Base-by-base conservation (phyloP, 2,329 filamentous ascomycete genomes). In the Nothomitra cinnamomea region DNA sequence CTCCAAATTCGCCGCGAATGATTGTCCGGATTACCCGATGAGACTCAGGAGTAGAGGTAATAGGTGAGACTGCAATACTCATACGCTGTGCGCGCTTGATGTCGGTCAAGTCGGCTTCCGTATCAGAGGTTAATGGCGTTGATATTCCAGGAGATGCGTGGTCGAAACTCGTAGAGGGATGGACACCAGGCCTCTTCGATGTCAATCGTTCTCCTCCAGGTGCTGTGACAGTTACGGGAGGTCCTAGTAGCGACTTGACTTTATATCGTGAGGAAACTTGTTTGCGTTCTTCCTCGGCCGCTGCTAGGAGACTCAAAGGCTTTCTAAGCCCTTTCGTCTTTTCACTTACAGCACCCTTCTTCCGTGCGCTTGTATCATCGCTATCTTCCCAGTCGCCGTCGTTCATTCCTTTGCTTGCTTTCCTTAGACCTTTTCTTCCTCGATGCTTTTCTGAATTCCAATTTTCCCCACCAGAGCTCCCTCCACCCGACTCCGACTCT, bases 21-120 rank as follows among this genome's bases (percentile, higher is more conserved):
- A 96, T 85, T 57, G 94, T 92, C 19, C 88, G 83, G 24, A 96
- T 84, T 8, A 87, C 85, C 38, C 92, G 82, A 64, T 90, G 83
- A 1, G 82, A 77, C 51, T 84, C 83, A 1, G 83, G 81, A 1
- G 82, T 85, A 10, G 82, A 83, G 57, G 85, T 79, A 56, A 95
- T 81, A 5, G 83, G 78, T 0, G 88, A 95, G 69, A 89, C 82
- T 51, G 81, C 82, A 57, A 96, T 77, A 1, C 82, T 77, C 50
- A 98, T 76, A 58, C 84, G 86, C 66, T 96, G 92, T 0, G 92
- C 92, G 35, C 83, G 79, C 66, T 85, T 86, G 60, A 96, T 86
- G 60, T 95, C 89, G 25, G 80, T 82, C 50, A 89, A 73, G 55
- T 94, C 86, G 22, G 83, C 83, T 64, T 95, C 88, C 32, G 88